Evolutionary conservation across 2,329 filamentous ascomycete species (phyloP).

Genomic region (Neoarthrinium moseri): DNA sequence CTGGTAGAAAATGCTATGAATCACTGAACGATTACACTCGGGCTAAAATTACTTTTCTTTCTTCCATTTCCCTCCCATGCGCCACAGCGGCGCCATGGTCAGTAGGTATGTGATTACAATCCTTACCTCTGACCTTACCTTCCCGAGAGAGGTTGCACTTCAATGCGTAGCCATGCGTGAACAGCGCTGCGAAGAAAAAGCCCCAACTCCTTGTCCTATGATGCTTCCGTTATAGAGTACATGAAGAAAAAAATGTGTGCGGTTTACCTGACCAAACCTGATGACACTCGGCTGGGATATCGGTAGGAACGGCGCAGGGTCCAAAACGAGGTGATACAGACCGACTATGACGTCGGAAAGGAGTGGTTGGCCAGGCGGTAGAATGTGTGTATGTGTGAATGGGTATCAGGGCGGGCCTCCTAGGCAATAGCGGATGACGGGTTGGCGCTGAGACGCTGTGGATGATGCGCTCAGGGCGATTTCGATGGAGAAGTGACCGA

Average conservation of each 20-base stretch:
- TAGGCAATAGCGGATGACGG: too few species aligned
- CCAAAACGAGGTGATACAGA: background rate
- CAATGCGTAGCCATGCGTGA: background rate
- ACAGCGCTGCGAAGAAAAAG: background rate
- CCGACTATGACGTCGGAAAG: too few species aligned
- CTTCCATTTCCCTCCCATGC: background rate
- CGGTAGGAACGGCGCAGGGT: background rate
- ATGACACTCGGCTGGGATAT: background rate
- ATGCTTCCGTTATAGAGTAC: constrained; percentile 1
- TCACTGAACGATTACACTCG: too few species aligned
- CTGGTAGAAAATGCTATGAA: background rate
- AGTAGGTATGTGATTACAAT: constrained; percentile 36
- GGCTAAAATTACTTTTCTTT: background rate
- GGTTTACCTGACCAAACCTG: constrained; percentile 6
- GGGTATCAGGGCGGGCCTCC: background rate
- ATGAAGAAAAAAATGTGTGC: background rate
- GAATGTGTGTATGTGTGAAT: background rate
- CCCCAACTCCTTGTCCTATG: background rate
- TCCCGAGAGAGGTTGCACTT: background rate
- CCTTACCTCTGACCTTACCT: constrained; percentile 60
- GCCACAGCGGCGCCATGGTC: constrained; percentile 12
- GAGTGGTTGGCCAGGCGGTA: too few species aligned
- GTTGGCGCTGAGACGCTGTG: too few species aligned
- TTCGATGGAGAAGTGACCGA: too few species aligned
- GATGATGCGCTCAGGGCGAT: too few species aligned